These are phyloP conservation scores for Cyclotella atomus DNA, from an alignment of 108 stramenopile genomes.

Conservation along the genomic window DNA sequence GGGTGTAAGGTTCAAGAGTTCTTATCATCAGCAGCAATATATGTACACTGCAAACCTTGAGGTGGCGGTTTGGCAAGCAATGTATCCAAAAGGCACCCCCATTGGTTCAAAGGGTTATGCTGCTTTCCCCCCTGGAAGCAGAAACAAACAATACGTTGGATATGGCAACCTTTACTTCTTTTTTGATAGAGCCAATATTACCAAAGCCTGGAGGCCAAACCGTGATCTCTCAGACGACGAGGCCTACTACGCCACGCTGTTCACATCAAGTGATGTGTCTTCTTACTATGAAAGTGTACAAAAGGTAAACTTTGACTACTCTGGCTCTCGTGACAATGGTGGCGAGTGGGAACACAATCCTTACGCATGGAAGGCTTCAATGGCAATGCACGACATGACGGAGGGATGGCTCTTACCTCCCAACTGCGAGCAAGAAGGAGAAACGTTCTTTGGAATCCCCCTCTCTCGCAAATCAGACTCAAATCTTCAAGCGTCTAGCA, in stretches of 20 bases:
- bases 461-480: constrained; percentile 78
- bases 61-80: constrained; percentile 92
- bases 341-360: constrained; percentile 82
- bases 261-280: constrained; percentile 42
- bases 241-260: constrained; percentile 73
- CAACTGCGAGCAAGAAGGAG: constrained; percentile 86
- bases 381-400: constrained; percentile 89
- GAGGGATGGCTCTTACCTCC: constrained; percentile 93
- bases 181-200: constrained; percentile 91
- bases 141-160: constrained; percentile 75
- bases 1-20: constrained; percentile 90
- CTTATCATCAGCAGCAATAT: constrained; percentile 71
- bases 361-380: constrained; percentile 74
- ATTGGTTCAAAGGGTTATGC: constrained; percentile 86
- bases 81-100: constrained; percentile 87
- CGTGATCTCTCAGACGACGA: constrained; percentile 68
- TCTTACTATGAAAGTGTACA: constrained; percentile 63
- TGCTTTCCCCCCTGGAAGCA: constrained; percentile 68
- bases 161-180: constrained; percentile 93
- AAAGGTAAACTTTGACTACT: constrained; percentile 66
- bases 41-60: constrained; percentile 81
- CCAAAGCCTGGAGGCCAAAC: constrained; percentile 77
- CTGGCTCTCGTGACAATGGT: constrained; percentile 47
- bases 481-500: constrained; percentile 67
- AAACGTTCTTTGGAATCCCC: constrained; percentile 90